Evolutionary conservation across 139 green algal species (phyloP), one percentile per base, ranked within the genome.

Genomic region (Tetraselmis striata): DNA sequence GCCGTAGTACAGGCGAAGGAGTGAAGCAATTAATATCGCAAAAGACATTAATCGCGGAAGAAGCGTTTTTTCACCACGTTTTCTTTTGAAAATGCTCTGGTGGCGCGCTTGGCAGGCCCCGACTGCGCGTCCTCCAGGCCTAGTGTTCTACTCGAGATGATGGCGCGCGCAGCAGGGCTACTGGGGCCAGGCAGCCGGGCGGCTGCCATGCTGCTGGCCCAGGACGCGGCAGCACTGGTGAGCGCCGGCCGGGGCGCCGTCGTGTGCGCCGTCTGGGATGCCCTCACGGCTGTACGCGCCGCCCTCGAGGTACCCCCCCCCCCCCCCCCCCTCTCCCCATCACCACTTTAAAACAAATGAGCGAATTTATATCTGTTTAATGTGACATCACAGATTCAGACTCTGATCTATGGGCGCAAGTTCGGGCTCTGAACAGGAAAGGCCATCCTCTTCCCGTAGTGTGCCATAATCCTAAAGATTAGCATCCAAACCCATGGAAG

Each of bases 201-300:
- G 1, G 77, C 82, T 32, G 87, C 88, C 2, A 30, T 92, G 2
- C 81, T 59, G 1, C 74, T 91, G 29, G 58, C 94, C 59, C 76
- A 59, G 25, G 90, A 94, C 79, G 90, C 88, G 0, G 82, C 77
- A 0, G 31, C 77, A 1, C 1, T 93, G 30, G 27, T 94, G 28
- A n/a, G 30, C 30, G 31, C 78, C 59, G 91, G 91, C 2, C 79
- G 85, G 0, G 1, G 83, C 28, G 80, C 76, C 18, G 78, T 91
- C 26, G 18, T 94, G 2, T 83, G 83, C 24, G 91, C 88, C 1
- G 82, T 94, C 18, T 78, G 80, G 59, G 90, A 94, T 67, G 45
- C 45, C 45, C 5, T 25, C 11, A 67, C 45, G 18, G 45, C 45
- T 18, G 45, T 67, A 5, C 18, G 45, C 18, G 18, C 18, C 11